Conservation (phyloP, 2,329 filamentous ascomycete genomes). For the Diaporthe capsici region DNA sequence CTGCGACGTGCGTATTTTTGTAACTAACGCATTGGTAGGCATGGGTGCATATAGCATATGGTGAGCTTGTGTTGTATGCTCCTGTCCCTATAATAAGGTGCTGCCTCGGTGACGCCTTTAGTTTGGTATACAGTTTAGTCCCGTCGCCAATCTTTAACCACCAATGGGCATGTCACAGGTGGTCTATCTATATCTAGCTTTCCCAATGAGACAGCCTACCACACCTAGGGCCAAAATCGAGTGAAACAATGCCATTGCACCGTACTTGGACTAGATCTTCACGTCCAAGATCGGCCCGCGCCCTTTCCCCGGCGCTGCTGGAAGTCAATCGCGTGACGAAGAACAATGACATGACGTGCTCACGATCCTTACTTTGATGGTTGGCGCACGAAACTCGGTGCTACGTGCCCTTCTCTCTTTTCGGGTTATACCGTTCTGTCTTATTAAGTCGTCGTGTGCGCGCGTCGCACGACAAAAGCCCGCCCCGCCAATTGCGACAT, state of each 20-base stretch:
- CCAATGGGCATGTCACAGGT: neutral
- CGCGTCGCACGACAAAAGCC: conserved; percentile 9
- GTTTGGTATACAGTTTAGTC: conserved; percentile 11
- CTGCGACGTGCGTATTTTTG: neutral
- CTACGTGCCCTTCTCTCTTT: neutral
- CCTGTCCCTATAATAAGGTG: neutral
- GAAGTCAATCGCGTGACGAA: neutral
- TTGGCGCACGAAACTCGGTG: conserved; percentile 5
- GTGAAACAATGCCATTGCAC: conserved; percentile 15
- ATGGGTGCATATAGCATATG: neutral
- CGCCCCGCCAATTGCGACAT: neutral
- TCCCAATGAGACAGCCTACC: conserved; percentile 11
- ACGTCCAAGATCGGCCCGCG: conserved; percentile 1
- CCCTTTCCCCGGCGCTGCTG: neutral
- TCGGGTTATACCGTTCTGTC: conserved; percentile 22
- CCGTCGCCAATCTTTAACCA: neutral
- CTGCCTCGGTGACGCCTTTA: conserved; percentile 8
- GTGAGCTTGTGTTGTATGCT: neutral
- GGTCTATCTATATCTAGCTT: conserved; percentile 14
- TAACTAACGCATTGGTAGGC: neutral
- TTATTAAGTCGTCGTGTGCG: conserved; percentile 20
- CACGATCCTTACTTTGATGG: neutral
- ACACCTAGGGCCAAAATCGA: conserved; percentile 8
- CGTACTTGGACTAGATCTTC: neutral
- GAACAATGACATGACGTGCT: neutral